A percentile compares a stretch with the other conserved stretches of the same genome.
Evolutionary conservation across 768 basidiomycete genomes (phyloP).

Genomic region (Rhodotorula graminis): DNA sequence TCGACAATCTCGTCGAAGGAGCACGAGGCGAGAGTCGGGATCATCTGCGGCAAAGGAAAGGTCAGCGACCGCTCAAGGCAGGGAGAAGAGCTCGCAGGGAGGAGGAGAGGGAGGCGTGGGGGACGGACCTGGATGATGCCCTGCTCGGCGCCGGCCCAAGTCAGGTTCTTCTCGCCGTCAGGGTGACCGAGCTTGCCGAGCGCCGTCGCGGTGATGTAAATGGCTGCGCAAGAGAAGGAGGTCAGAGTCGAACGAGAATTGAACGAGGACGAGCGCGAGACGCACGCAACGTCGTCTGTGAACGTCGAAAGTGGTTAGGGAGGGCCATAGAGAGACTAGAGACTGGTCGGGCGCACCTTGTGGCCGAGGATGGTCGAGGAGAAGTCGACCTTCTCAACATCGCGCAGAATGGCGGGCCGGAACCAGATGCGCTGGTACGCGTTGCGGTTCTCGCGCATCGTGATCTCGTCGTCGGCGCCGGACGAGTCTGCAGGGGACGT

Average conservation of each 20-base stretch:
- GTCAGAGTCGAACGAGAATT: background rate
- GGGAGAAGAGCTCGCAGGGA: background rate
- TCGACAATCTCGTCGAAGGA: slow-evolving; percentile 95
- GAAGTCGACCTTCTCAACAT: slow-evolving; percentile 78
- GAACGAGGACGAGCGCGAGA: background rate
- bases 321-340: background rate
- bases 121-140: slow-evolving; percentile 61
- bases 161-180: slow-evolving; percentile 86
- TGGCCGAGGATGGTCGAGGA: slow-evolving; percentile 63
- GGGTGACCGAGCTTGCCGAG: slow-evolving; percentile 93
- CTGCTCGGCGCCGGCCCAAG: slow-evolving; percentile 77
- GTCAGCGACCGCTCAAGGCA: too few species aligned
- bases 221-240: slow-evolving; percentile 43
- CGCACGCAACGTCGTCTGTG: background rate
- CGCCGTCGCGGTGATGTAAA: slow-evolving; percentile 64
- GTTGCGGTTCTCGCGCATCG: slow-evolving; percentile 52
- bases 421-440: slow-evolving; percentile 93
- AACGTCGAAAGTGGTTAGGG: background rate
- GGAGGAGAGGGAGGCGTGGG: background rate
- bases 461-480: slow-evolving; percentile 55
- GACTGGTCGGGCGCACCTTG: slow-evolving; percentile 50
- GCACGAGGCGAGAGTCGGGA: slow-evolving; percentile 90
- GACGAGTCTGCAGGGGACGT: slow-evolving; percentile 54
- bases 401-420: slow-evolving; percentile 72
- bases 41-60: slow-evolving; percentile 52